These are phyloP conservation scores for Auricularia sp. DNA, from an alignment of 768 basidiomycete genomes.

Conservation along the genomic window DNA sequence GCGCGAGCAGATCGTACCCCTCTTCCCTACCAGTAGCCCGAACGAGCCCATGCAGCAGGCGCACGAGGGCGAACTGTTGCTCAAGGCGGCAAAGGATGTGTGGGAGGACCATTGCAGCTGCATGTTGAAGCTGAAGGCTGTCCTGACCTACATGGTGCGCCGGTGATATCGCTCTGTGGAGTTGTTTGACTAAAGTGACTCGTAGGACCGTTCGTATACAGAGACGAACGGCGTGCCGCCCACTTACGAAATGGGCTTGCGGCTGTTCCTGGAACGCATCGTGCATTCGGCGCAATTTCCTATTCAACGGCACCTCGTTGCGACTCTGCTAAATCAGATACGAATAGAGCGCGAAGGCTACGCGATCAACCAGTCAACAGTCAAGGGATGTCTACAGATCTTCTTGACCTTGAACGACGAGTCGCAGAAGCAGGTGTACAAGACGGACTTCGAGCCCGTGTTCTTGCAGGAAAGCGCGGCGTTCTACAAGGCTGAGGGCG, in stretches of 20 bases:
- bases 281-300: conserved; percentile 45
- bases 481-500: conserved; percentile 74
- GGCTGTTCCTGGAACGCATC: conserved; percentile 76
- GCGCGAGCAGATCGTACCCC: conserved; percentile 61
- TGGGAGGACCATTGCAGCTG: conserved; percentile 92
- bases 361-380: conserved; percentile 80
- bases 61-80: conserved; percentile 73
- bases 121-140: conserved; percentile 80
- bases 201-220: conserved; percentile 85
- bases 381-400: conserved; percentile 83
- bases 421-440: conserved; percentile 56
- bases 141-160: conserved; percentile 92
- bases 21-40: conserved; percentile 65
- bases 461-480: conserved; percentile 65
- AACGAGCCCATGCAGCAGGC: conserved; percentile 64
- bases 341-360: conserved; percentile 88
- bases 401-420: conserved; percentile 56
- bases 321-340: conserved; percentile 78
- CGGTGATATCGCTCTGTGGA: background rate
- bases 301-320: conserved; percentile 73
- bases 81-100: conserved; percentile 73
- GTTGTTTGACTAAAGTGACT: background rate
- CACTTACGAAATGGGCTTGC: conserved; percentile 72
- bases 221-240: conserved; percentile 62
- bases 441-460: conserved; percentile 71